phyloP scores from a whole-genome alignment of 2,329 filamentous ascomycete species.

The Berkeleyomyces basicola region DNA sequence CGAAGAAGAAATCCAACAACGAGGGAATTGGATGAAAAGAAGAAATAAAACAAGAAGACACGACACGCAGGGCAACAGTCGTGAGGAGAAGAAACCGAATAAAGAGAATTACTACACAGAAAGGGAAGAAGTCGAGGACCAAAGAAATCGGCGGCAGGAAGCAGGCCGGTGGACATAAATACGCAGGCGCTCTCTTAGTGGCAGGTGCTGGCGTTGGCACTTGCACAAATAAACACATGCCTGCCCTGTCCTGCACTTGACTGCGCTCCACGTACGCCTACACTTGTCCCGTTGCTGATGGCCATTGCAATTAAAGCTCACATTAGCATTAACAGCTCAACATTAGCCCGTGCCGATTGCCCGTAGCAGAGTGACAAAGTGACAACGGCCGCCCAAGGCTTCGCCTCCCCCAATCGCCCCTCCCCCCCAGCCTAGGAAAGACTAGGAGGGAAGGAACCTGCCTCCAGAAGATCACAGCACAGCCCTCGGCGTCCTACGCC shows the following conservation, averaged over 20 bases:
- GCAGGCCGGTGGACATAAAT: background rate
- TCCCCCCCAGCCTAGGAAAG: background rate
- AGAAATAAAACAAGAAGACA: slow-evolving; percentile 5
- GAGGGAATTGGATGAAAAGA: slow-evolving; percentile 22
- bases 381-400: background rate
- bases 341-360: background rate
- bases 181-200: background rate
- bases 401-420: background rate
- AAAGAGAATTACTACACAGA: slow-evolving; percentile 11
- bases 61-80: slow-evolving; percentile 21
- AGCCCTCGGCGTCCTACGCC: background rate
- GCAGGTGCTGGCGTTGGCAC: background rate
- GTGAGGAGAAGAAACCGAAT: slow-evolving; percentile 15
- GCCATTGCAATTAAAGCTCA: background rate
- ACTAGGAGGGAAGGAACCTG: slow-evolving; percentile 6
- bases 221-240: background rate
- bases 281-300: background rate
- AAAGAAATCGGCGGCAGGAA: slow-evolving; percentile 5
- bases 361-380: background rate
- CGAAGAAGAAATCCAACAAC: slow-evolving; percentile 21
- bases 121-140: background rate
- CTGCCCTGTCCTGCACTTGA: background rate
- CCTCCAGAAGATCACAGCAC: slow-evolving; percentile 1
- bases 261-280: background rate
- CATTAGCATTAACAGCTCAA: background rate